Conservation (phyloP, 345 rosid genomes). For the Syzygium jambos region DNA sequence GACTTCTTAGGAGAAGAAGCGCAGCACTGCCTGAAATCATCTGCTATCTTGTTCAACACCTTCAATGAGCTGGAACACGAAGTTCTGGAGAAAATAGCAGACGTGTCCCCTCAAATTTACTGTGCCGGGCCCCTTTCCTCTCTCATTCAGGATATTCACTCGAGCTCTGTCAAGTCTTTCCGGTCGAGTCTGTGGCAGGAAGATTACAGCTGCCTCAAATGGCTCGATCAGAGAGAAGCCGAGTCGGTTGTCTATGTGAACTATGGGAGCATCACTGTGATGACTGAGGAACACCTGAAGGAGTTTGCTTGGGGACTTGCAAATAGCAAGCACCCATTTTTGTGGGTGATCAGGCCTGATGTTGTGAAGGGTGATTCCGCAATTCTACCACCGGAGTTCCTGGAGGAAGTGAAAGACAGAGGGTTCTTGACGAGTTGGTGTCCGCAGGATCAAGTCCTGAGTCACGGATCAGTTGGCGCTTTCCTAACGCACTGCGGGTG, state of each 20-base stretch:
- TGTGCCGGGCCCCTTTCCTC: slow-evolving; percentile 23
- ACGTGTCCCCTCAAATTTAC: slow-evolving; percentile 11
- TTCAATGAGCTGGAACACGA: slow-evolving; percentile 22
- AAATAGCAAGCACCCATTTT: slow-evolving; percentile 13
- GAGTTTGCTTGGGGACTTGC: slow-evolving; percentile 35
- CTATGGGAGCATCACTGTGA: slow-evolving; percentile 8
- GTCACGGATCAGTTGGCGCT: slow-evolving; percentile 12
- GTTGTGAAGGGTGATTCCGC: slow-evolving; percentile 13
- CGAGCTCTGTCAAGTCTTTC: background rate
- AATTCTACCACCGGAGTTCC: slow-evolving; percentile 5
- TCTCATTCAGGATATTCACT: slow-evolving; percentile 2
- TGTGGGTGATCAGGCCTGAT: slow-evolving; percentile 24
- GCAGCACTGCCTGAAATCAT: slow-evolving; percentile 8
- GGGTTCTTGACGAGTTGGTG: slow-evolving; percentile 21
- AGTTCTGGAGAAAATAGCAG: slow-evolving; percentile 12
- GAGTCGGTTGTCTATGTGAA: slow-evolving; percentile 13
- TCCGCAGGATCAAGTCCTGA: slow-evolving; percentile 9
- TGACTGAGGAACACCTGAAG: slow-evolving; percentile 8
- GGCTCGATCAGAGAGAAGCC: slow-evolving; percentile 6
- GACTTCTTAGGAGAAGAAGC: slow-evolving; percentile 2
- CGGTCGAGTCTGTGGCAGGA: slow-evolving; percentile 4
- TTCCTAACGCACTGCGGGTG: slow-evolving; percentile 27
- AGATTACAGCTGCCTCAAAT: slow-evolving; percentile 8
- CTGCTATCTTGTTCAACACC: slow-evolving; percentile 28
- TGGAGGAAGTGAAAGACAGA: slow-evolving; percentile 9